phyloP scores from a whole-genome alignment of 2,329 filamentous ascomycete species.

The Phyllosticta citrichinensis region DNA sequence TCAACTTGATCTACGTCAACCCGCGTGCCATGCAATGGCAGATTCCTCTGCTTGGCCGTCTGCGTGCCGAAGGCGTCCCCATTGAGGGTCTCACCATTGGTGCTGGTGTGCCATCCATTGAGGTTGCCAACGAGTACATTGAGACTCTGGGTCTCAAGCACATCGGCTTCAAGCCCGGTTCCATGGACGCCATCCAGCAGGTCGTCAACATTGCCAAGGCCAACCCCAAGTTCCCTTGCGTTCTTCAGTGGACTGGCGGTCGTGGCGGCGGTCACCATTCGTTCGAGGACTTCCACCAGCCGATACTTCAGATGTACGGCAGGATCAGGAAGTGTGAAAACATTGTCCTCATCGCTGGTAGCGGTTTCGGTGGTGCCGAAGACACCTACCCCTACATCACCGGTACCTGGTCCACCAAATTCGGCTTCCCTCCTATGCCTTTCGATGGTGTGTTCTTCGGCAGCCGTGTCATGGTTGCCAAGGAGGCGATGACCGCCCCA shows the following conservation, averaged over 20 bases:
- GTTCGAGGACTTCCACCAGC: conserved; percentile 41
- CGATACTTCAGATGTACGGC: conserved; percentile 37
- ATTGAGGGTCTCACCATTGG: conserved; percentile 40
- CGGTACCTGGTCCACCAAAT: conserved; percentile 34
- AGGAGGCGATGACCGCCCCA: conserved; percentile 35
- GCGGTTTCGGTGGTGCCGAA: conserved; percentile 38
- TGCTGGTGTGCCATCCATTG: conserved; percentile 39
- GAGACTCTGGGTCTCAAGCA: conserved; percentile 47
- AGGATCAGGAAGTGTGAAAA: conserved; percentile 36
- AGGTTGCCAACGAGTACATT: conserved; percentile 40
- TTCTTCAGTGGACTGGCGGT: conserved; percentile 42
- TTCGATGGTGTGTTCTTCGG: conserved; percentile 39
- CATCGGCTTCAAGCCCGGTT: conserved; percentile 41
- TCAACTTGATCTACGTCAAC: conserved; percentile 46
- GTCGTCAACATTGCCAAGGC: conserved; percentile 39
- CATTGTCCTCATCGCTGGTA: conserved; percentile 38
- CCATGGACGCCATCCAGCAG: conserved; percentile 34
- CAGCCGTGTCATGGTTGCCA: conserved; percentile 39
- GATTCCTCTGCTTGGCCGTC: conserved; percentile 39
- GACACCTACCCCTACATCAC: conserved; percentile 40
- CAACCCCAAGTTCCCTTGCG: conserved; percentile 35
- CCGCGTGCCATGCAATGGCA: conserved; percentile 45
- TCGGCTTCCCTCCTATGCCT: conserved; percentile 37
- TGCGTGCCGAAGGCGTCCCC: conserved; percentile 37
- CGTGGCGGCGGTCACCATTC: conserved; percentile 42